phyloP scores from a whole-genome alignment of 768 basidiomycete species.

The Auriculariales sp. region DNA sequence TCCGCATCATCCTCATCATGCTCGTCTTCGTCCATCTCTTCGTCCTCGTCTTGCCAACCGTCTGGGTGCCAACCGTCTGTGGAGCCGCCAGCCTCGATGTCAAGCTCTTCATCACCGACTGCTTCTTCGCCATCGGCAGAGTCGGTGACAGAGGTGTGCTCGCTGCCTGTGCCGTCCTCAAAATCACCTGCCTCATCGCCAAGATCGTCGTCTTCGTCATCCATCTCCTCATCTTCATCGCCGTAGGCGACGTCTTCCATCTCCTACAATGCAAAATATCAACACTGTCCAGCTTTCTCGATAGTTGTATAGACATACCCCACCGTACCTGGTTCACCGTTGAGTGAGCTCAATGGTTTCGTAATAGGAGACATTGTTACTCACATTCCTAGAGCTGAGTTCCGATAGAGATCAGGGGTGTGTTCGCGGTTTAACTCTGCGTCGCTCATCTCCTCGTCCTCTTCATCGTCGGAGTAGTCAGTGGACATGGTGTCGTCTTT shows the following conservation, averaged over 20 bases:
- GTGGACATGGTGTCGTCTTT: conserved; percentile 26
- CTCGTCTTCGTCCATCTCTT: conserved; percentile 31
- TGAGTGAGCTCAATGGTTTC: neutral
- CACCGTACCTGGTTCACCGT: conserved; percentile 39
- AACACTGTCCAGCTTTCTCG: neutral
- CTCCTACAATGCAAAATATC: conserved; percentile 33
- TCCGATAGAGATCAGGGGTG: conserved; percentile 88
- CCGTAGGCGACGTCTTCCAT: conserved; percentile 67
- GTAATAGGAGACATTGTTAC: conserved; percentile 15
- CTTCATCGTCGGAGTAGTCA: conserved; percentile 38
- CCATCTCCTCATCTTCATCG: conserved; percentile 58
- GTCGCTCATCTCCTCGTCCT: conserved; percentile 43
- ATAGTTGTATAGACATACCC: conserved; percentile 37
- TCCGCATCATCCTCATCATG: conserved; percentile 24
- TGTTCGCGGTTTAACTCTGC: conserved; percentile 41
- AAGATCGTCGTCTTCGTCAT: conserved; percentile 59
- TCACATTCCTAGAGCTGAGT: conserved; percentile 90
- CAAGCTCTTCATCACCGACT: conserved; percentile 38
- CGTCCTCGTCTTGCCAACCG: conserved; percentile 9
- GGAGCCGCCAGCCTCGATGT: conserved; percentile 40
- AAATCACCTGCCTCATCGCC: conserved; percentile 83
- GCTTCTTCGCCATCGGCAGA: conserved; percentile 33
- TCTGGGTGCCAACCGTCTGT: conserved; percentile 45
- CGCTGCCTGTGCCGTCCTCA: conserved; percentile 69
- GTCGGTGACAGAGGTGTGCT: conserved; percentile 60